These are phyloP conservation scores for Maudiozyma saulgeensis DNA, from an alignment of 805 yeast genomes.

Conservation along the genomic window DNA sequence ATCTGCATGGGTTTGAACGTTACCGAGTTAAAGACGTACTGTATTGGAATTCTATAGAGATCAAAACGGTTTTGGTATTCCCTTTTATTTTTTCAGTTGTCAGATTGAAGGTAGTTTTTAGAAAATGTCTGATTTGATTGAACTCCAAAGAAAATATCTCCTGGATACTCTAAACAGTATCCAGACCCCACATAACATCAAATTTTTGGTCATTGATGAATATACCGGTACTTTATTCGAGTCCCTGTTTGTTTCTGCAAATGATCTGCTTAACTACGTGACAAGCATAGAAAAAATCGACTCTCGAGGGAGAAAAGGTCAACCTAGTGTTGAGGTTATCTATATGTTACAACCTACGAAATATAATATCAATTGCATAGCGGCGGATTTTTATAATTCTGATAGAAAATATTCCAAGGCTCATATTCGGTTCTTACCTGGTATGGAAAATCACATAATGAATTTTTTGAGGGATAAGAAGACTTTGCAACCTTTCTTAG, in stretches of 20 bases:
- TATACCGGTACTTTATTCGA: conserved; percentile 40
- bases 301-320: conserved; percentile 43
- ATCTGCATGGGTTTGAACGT: no score
- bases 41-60: no score
- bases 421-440: conserved; percentile 65
- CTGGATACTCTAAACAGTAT: conserved; percentile 32
- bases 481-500: conserved; percentile 22
- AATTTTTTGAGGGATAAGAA: conserved; percentile 22
- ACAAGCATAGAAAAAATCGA: conserved; percentile 61
- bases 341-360: conserved; percentile 65
- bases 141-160: conserved; percentile 30
- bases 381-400: conserved; percentile 57
- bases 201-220: conserved; percentile 49
- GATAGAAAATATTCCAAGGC: conserved; percentile 71
- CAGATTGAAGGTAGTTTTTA: neutral
- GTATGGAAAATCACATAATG: conserved; percentile 31
- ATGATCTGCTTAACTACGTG: conserved; percentile 43
- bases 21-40: no score
- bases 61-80: neutral
- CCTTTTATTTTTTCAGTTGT: neutral
- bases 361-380: conserved; percentile 64
- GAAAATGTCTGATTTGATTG: conserved; percentile 32
- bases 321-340: conserved; percentile 63
- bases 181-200: conserved; percentile 37
- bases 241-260: conserved; percentile 34